phyloP scores from a whole-genome alignment of 2,329 filamentous ascomycete species.

The Tolypocladium tropicale region DNA sequence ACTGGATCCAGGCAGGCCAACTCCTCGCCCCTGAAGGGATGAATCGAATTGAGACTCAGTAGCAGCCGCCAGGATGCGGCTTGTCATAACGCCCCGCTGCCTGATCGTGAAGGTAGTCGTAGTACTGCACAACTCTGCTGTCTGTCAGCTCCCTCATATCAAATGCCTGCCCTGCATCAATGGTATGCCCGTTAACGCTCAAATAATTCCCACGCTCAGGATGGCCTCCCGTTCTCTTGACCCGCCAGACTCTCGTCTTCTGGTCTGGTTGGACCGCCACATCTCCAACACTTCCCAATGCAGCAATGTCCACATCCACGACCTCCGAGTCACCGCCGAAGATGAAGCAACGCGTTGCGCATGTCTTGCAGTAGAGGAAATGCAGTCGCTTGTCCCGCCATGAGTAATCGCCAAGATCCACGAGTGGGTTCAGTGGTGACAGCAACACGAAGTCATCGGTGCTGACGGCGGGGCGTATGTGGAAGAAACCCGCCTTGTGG shows the following conservation, averaged over 20 bases:
- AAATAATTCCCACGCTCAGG: constrained; percentile 17
- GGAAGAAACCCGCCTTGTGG: constrained; percentile 36
- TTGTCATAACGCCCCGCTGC: constrained; percentile 2
- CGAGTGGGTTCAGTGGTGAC: constrained; percentile 25
- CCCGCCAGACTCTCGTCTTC: constrained; percentile 17
- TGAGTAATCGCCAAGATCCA: constrained; percentile 30
- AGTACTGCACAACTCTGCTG: constrained; percentile 19
- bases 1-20: too few species aligned
- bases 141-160: constrained; percentile 26
- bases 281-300: constrained; percentile 3
- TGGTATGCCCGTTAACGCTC: constrained; percentile 25
- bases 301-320: constrained; percentile 11
- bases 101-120: constrained; percentile 8
- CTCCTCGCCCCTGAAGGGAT: background rate
- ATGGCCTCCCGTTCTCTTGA: constrained; percentile 10
- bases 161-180: constrained; percentile 25
- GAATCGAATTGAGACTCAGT: background rate
- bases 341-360: constrained; percentile 33
- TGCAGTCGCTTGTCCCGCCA: constrained; percentile 18
- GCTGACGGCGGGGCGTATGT: constrained; percentile 25
- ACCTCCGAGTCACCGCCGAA: constrained; percentile 23
- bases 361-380: constrained; percentile 36
- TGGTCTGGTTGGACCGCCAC: background rate
- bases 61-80: constrained; percentile 9
- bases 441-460: constrained; percentile 35